Conservation (phyloP, 2,329 filamentous ascomycete genomes). For the Exophiala phaeomuriformis region DNA sequence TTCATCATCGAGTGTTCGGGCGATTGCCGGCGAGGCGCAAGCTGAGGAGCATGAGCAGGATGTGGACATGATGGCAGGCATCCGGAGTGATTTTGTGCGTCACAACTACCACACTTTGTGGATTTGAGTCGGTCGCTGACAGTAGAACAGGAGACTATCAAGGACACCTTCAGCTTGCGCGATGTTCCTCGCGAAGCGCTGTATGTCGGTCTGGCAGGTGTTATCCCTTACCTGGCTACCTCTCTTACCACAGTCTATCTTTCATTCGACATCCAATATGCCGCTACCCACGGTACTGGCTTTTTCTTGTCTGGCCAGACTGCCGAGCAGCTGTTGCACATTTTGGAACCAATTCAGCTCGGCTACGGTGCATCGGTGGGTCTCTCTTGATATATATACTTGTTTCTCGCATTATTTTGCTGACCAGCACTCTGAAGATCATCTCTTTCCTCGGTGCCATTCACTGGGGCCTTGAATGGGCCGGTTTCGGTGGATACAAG, state of each 20-base stretch:
- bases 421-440: slow-evolving; percentile 47
- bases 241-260: slow-evolving; percentile 76
- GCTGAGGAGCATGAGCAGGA: slow-evolving; percentile 33
- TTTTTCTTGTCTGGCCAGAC: slow-evolving; percentile 62
- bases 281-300: slow-evolving; percentile 52
- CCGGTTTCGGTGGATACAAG: slow-evolving; percentile 57
- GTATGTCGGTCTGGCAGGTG: slow-evolving; percentile 65
- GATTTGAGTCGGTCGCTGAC: background rate
- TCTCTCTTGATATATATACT: slow-evolving; percentile 21
- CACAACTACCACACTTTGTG: background rate
- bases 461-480: slow-evolving; percentile 88
- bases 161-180: slow-evolving; percentile 60
- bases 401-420: background rate
- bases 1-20: slow-evolving; percentile 49
- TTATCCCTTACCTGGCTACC: slow-evolving; percentile 77
- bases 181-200: slow-evolving; percentile 62
- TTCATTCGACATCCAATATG: slow-evolving; percentile 71
- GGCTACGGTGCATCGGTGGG: slow-evolving; percentile 79
- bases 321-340: slow-evolving; percentile 62
- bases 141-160: slow-evolving; percentile 51
- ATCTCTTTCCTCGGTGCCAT: slow-evolving; percentile 90
- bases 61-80: slow-evolving; percentile 46
- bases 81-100: slow-evolving; percentile 54
- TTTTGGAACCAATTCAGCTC: slow-evolving; percentile 80
- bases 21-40: slow-evolving; percentile 40